phyloP scores from a whole-genome alignment of 139 green algal species.

The Asterochloris erici region DNA sequence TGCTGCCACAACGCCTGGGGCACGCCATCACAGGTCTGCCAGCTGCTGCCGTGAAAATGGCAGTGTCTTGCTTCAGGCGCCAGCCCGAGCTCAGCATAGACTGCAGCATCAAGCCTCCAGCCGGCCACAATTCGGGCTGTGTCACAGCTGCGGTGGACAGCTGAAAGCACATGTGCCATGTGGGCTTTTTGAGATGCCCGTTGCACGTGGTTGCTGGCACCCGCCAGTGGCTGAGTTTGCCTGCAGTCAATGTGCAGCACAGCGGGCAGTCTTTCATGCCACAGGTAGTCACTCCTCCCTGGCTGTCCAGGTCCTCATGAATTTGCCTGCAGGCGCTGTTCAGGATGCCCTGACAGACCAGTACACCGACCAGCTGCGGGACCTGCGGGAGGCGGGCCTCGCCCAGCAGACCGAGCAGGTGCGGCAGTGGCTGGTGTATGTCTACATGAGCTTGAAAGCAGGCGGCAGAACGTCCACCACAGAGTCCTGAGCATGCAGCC shows the following conservation, averaged over 20 bases:
- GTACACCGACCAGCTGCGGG: constrained; percentile 58
- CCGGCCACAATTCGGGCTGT: not conserved
- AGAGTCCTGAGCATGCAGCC: no score
- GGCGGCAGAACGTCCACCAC: no score
- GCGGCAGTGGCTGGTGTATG: constrained; percentile 35
- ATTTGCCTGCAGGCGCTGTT: constrained; percentile 24
- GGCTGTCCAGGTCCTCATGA: not conserved
- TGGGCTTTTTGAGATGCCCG: not conserved
- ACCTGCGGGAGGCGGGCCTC: constrained; percentile 34
- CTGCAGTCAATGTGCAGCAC: not conserved
- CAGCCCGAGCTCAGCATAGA: not conserved
- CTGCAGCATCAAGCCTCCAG: not conserved
- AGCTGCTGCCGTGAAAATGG: not conserved
- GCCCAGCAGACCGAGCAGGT: constrained; percentile 34
- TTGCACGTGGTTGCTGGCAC: not conserved
- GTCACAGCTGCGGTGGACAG: not conserved
- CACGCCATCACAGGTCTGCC: constrained; percentile 14
- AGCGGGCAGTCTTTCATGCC: not conserved
- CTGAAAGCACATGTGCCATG: not conserved
- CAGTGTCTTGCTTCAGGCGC: not conserved
- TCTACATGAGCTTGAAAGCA: no score
- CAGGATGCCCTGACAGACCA: constrained; percentile 52
- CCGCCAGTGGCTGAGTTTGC: not conserved
- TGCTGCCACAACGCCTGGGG: not conserved
- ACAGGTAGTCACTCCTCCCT: not conserved